phyloP scores from a whole-genome alignment of 805 yeast genomes.

The Teunomyces kruisii region DNA sequence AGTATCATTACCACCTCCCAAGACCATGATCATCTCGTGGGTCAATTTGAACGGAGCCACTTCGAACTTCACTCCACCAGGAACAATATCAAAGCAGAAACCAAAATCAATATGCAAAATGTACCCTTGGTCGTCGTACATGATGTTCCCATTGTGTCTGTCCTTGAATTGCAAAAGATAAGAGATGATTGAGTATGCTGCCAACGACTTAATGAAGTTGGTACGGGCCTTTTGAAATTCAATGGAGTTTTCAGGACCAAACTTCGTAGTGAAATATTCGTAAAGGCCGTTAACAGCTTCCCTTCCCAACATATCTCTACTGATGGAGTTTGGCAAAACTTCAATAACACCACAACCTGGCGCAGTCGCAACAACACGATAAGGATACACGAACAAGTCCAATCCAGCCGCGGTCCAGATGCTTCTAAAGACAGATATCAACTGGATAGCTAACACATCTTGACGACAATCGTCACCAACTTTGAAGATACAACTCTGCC shows the following conservation, averaged over 20 bases:
- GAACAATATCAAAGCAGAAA: conserved; percentile 96
- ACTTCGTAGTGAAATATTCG: conserved; percentile 87
- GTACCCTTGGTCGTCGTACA: conserved; percentile 95
- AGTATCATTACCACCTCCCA: conserved; percentile 87
- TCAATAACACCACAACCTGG: conserved; percentile 99
- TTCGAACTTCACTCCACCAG: conserved; percentile 97
- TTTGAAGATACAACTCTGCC: conserved; percentile 97
- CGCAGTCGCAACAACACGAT: conserved; percentile 96
- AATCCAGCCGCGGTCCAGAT: conserved; percentile 87
- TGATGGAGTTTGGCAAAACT: conserved; percentile 90
- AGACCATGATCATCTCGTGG: conserved; percentile 90
- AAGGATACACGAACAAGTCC: conserved; percentile 88
- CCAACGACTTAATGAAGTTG: conserved; percentile 89
- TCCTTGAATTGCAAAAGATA: conserved; percentile 92
- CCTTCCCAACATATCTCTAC: conserved; percentile 97
- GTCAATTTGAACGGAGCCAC: conserved; percentile 98
- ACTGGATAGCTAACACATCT: conserved; percentile 90
- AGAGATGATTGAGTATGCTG: conserved; percentile 91
- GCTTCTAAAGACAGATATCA: conserved; percentile 86
- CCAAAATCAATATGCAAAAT: conserved; percentile 97
- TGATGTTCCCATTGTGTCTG: conserved; percentile 96
- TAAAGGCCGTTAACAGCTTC: conserved; percentile 97
- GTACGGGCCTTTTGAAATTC: conserved; percentile 90
- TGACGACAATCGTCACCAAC: conserved; percentile 99
- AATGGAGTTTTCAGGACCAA: conserved; percentile 90